Evolutionary conservation across 306 rosid species (phyloP).

Genomic region (Arachis hypogaea): DNA sequence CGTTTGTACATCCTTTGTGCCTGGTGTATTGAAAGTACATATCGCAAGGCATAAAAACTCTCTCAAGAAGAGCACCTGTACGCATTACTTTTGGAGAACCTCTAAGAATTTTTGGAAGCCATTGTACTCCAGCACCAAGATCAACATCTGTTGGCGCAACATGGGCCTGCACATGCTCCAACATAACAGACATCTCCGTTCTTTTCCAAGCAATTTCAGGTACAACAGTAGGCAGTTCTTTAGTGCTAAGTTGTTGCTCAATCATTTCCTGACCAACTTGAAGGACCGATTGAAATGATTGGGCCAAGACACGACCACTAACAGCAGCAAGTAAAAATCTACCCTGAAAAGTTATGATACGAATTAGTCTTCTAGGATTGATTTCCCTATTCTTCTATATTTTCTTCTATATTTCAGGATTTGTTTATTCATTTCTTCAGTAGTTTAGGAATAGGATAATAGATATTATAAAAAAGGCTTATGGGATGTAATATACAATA

Average conservation of each 20-base stretch:
- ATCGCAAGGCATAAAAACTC: conserved; percentile 97
- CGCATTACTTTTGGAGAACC: conserved; percentile 96
- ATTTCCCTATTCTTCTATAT: too few relatives aligned
- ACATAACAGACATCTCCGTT: conserved; percentile 88
- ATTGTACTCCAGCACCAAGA: conserved; percentile 97
- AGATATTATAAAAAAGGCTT: too few relatives aligned
- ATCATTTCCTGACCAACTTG: conserved; percentile 82
- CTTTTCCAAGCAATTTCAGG: conserved; percentile 92
- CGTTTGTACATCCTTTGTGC: conserved; percentile 91
- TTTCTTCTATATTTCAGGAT: too few relatives aligned
- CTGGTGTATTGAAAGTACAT: conserved; percentile 96
- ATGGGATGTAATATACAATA: too few relatives aligned
- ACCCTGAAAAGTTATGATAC: conserved; percentile 61
- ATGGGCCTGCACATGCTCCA: conserved; percentile 98
- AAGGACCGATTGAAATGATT: conserved; percentile 86
- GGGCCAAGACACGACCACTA: conserved; percentile 89
- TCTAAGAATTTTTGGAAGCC: conserved; percentile 88
- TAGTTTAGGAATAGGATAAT: too few relatives aligned
- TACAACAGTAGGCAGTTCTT: conserved; percentile 50
- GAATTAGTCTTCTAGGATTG: not conserved
- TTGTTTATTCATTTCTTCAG: too few relatives aligned
- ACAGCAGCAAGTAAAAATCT: conserved; percentile 94
- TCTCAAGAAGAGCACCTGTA: conserved; percentile 98
- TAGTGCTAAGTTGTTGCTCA: conserved; percentile 65
- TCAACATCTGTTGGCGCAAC: conserved; percentile 99